phyloP scores from a whole-genome alignment of 1,139 yeast species.

The Blastobotrys apis region DNA sequence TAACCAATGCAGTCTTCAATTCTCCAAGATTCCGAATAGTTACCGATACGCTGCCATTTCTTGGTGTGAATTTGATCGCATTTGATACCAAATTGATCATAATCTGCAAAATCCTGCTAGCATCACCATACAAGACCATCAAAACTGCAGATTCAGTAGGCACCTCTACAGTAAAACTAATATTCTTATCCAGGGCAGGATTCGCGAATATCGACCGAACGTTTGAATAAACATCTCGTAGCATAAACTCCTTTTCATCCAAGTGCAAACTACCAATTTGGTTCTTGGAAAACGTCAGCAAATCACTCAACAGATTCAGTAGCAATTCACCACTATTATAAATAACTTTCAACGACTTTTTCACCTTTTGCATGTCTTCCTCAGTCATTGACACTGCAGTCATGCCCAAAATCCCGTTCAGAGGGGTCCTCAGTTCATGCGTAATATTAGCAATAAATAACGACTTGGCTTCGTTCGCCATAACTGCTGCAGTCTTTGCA shows the following conservation, averaged over 20 bases:
- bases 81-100: conserved; percentile 85
- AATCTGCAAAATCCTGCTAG: conserved; percentile 80
- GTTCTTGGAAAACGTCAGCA: conserved; percentile 83
- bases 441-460: conserved; percentile 94
- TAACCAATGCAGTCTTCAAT: no score
- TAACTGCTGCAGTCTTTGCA: conserved; percentile 84
- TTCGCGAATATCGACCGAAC: conserved; percentile 67
- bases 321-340: conserved; percentile 84
- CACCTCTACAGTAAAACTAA: conserved; percentile 33
- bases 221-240: conserved; percentile 69
- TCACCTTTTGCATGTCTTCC: conserved; percentile 57
- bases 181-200: conserved; percentile 21
- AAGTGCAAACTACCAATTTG: conserved; percentile 82
- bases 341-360: conserved; percentile 67
- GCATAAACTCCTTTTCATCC: conserved; percentile 69
- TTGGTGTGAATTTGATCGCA: conserved; percentile 84
- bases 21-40: conserved; percentile 40
- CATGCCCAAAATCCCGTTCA: conserved; percentile 95
- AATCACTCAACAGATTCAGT: conserved; percentile 80
- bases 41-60: conserved; percentile 71
- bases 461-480: conserved; percentile 92
- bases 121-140: conserved; percentile 73
- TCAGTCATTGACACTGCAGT: conserved; percentile 91
- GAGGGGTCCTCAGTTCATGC: conserved; percentile 90
- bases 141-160: conserved; percentile 37